Evolutionary conservation across 352 stramenopile genomes (phyloP), one percentile per base, ranked within the genome.

Genomic region (Blastocystis sp.): DNA sequence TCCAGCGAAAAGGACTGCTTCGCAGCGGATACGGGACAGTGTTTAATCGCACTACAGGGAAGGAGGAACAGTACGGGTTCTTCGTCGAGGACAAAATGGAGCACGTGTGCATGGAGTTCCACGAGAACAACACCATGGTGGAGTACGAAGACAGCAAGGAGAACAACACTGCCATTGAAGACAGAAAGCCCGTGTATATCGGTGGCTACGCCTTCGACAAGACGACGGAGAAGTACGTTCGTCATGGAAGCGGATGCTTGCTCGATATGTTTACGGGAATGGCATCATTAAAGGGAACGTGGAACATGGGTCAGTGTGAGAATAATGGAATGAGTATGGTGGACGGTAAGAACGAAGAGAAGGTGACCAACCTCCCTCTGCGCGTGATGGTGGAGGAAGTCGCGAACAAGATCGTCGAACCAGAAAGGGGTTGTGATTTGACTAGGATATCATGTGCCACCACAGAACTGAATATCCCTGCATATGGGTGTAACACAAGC

Each of bases 231-330:
- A 37, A 29, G 4, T 80, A 62, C 31, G 41, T 61, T n/a, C 35
- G 69, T 24, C 69, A 80, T 62, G 69, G 69, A 33, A 37, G 26
- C 16, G 69, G 69, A 26, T 24, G 69, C 1, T 31, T 65, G 69
- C 55, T 80, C 35, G 37, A 80, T 62, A 21, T 45, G 31, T 62
- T 35, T 2, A 80, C 69, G 55, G 39, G 69, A 62, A 45, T 80
- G 33, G 39, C 69, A 3, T 24, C 9, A 16, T 55, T 55, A 6
- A 16, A 55, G 45, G 45, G 45, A 6, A 16, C 16, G 45, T 55
- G 45, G 45, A 55, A 55, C 45, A 55, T 55, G 45, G 45, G 45
- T 6, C 9, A 19, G 45, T 19, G 9, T 6, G 45, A 6, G 9
- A 6, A 55, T 6, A 16, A 55, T 16, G 45, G 45, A 6, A 16